Evolutionary conservation across 345 rosid genomes (phyloP), one percentile per base, ranked within the genome.

Genomic region (Gossypium thurberi): DNA sequence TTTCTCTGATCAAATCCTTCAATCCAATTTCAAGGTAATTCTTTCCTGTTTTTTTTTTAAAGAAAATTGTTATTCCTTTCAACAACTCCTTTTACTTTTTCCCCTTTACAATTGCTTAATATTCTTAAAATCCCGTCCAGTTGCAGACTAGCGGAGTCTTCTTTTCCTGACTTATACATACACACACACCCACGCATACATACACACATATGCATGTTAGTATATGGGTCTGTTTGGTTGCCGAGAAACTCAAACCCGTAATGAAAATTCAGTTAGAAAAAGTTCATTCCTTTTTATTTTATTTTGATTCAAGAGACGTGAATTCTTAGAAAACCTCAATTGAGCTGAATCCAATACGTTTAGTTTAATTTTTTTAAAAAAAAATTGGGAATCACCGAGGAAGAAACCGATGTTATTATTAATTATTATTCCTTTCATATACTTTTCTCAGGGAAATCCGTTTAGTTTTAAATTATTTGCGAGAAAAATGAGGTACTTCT

Each of bases 1-100:
- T 44, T 8, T 63, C 42, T 43, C 8, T 4, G 40, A 33, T 33
- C 57, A 20, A 17, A 48, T 61, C 2, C 14, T 63, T 48, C 48
- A 50, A 56, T n/a, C 65, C 40, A 47, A 18, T 46, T 62, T 62
- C 57, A 63, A 80, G 77, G 77, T 80, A 68, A 53, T 43, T 44
- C 46, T 65, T 44, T 18, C 40, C 40, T 33, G 0, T 4, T 0
- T 5, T 5, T 33, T 28, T 28, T 28, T 4, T 28, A 33, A 33
- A 33, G 37, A 33, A 13, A 21, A 40, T 43, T 61, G 42, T 8
- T 17, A 9, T 23, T 47, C 23, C 13, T 25, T 15, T 10, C 33
- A 18, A 13, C 57, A 48, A 15, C 13, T 55, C 3, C 5, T 50
- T 51, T 20, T 10, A 1, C 8, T 56, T 3, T 20, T 57, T 57